These are phyloP conservation scores for Pythium aphanidermatum DNA, from an alignment of 352 stramenopile species.

Conservation along the genomic window DNA sequence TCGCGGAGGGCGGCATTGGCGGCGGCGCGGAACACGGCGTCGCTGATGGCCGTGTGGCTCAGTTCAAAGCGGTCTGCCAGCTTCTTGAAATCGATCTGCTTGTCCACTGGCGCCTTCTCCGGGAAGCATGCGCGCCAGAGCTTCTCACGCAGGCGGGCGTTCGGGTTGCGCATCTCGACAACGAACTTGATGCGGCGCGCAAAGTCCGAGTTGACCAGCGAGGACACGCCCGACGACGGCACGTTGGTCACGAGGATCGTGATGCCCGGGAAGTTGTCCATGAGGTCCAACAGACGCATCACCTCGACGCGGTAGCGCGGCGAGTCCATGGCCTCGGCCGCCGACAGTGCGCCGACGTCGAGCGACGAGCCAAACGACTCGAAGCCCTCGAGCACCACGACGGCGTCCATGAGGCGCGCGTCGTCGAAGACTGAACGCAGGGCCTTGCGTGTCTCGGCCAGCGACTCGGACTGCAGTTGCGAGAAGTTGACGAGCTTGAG, in stretches of 20 bases:
- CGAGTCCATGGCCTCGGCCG: slow-evolving; percentile 53
- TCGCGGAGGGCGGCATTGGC: slow-evolving; percentile 61
- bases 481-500: slow-evolving; percentile 80
- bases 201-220: slow-evolving; percentile 62
- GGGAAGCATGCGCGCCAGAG: slow-evolving; percentile 79
- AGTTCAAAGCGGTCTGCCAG: slow-evolving; percentile 72
- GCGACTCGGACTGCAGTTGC: slow-evolving; percentile 69
- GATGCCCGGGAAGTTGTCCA: slow-evolving; percentile 75
- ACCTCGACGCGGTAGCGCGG: slow-evolving; percentile 71
- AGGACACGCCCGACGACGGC: slow-evolving; percentile 34
- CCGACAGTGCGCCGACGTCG: slow-evolving; percentile 35
- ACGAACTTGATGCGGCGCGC: slow-evolving; percentile 76
- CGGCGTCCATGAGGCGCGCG: slow-evolving; percentile 78
- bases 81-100: slow-evolving; percentile 56
- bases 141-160: slow-evolving; percentile 57
- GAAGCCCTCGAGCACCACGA: slow-evolving; percentile 83
- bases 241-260: slow-evolving; percentile 74
- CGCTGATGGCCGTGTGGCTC: slow-evolving; percentile 69
- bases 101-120: slow-evolving; percentile 52
- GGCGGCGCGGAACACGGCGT: slow-evolving; percentile 77
- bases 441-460: slow-evolving; percentile 65
- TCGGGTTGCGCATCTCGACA: slow-evolving; percentile 80
- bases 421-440: slow-evolving; percentile 83
- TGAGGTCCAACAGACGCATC: slow-evolving; percentile 67
- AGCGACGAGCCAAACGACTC: slow-evolving; percentile 81